Percentiles rank a stretch among this genome's conserved stretches.
phyloP scores from a whole-genome alignment of 768 basidiomycete genomes.

The Antrodiella citrinella region DNA sequence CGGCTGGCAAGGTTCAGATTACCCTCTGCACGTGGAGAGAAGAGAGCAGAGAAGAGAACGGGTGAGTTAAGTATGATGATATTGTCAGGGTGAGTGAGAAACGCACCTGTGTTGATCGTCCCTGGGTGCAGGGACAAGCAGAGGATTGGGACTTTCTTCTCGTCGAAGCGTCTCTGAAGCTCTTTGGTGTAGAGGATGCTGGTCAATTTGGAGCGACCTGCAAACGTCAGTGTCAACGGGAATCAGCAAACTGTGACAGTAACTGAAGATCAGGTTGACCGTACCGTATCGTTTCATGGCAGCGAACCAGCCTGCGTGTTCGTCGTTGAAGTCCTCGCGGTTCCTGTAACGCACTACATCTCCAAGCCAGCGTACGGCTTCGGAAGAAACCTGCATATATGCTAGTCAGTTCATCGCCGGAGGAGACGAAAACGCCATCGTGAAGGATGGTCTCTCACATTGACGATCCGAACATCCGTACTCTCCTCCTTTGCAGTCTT shows the following conservation, averaged over 20 bases:
- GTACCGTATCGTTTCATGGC: slow-evolving; percentile 15
- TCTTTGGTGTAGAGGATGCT: slow-evolving; percentile 42
- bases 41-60: not conserved
- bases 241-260: too few relatives aligned
- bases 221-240: too few relatives aligned
- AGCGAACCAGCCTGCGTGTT: slow-evolving; percentile 11
- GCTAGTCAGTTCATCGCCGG: not conserved
- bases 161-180: slow-evolving; percentile 40
- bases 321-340: slow-evolving; percentile 20
- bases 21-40: too few relatives aligned
- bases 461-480: slow-evolving; percentile 54
- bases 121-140: slow-evolving; percentile 37
- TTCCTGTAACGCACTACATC: slow-evolving; percentile 10
- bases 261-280: too few relatives aligned
- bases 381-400: slow-evolving; percentile 16
- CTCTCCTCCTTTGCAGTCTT: slow-evolving; percentile 37
- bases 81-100: slow-evolving; percentile 30
- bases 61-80: slow-evolving; percentile 21
- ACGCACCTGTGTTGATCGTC: too few relatives aligned
- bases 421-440: not conserved
- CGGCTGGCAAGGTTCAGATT: too few relatives aligned
- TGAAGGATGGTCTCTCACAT: slow-evolving; percentile 29
- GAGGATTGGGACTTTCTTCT: slow-evolving; percentile 28
- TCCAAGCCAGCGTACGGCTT: too few relatives aligned
- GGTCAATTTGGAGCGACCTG: slow-evolving; percentile 47